Evolutionary conservation across 108 stramenopile genomes (phyloP).

Genomic region (Fragilaria crotonensis): DNA sequence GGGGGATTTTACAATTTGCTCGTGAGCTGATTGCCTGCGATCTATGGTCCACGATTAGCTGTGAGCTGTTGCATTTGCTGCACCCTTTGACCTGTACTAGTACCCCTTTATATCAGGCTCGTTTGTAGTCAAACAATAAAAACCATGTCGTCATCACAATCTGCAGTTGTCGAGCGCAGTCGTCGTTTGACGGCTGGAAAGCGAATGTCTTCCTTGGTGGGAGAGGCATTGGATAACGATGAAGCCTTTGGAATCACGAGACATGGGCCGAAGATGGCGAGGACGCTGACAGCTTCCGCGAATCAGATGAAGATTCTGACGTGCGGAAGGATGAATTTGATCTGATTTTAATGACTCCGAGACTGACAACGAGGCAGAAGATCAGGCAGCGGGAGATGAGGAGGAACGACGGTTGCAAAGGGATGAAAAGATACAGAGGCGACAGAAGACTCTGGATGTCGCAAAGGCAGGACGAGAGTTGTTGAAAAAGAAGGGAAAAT

Average conservation of each 20-base stretch:
- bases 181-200: conserved; percentile 76
- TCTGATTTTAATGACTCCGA: conserved; percentile 83
- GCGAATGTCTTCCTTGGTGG: conserved; percentile 61
- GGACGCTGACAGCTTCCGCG: conserved; percentile 59
- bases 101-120: no score
- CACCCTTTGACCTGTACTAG: no score
- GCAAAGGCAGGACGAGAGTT: conserved; percentile 38
- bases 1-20: no score
- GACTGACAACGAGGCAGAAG: conserved; percentile 56
- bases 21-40: no score
- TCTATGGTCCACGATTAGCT: no score
- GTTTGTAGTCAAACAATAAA: no score
- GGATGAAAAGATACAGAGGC: conserved; percentile 17
- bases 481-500: conserved; percentile 27
- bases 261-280: conserved; percentile 75
- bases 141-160: no score
- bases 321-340: conserved; percentile 68
- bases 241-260: conserved; percentile 80
- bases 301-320: conserved; percentile 69
- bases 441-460: conserved; percentile 14
- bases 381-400: conserved; percentile 35
- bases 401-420: conserved; percentile 40
- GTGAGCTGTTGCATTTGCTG: no score
- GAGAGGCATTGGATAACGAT: conserved; percentile 74
- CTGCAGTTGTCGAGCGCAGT: conserved; percentile 48